Base-by-base conservation (phyloP, 768 basidiomycete genomes). In the Coprinopsis strossmayeri region DNA sequence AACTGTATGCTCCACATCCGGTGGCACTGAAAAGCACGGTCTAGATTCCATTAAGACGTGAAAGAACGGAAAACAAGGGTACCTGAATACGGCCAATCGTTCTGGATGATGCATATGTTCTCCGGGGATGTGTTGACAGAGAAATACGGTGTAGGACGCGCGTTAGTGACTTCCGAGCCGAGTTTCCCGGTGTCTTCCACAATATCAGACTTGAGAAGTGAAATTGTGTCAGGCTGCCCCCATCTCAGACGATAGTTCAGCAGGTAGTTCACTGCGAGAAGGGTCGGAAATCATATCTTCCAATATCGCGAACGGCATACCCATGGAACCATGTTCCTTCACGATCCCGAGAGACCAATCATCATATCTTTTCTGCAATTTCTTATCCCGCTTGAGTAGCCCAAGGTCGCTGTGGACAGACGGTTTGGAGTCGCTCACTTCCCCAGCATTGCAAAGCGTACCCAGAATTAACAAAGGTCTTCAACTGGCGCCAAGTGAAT, bases 61-160 rank as follows among this genome's bases (percentile, higher is more conserved):
- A n/a, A n/a, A n/a, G n/a, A n/a, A n/a, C n/a, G n/a, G n/a, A n/a
- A n/a, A n/a, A n/a, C n/a, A n/a, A n/a, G 38, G 71, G 46, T 56
- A 84, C 87, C 80, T 5, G 87, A 90, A 63, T 93, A 93, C 0
- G 90, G 90, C 90, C 90, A 93, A 60, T 91, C 88, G 58, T 91
- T 90, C 57, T 71, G 81, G 39, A 84, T 84, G 52, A 91, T 80
- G 57, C 81, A 84, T 54, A 88, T 67, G 45, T 78, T 67, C 28
- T 78, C 67, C 11, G 70, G 55, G 0, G 84, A 77, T 7, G 79
- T 81, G 53, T 82, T 70, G 11, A 75, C 76, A 26, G 71, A 80
- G 63, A 92, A 91, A 62, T 86, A 87, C 23, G 64, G 68, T 13
- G 72, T 58, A 9, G 64, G 56, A 15, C n/a, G n/a, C n/a, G n/a